Base-by-base conservation (phyloP, 441 rosid species). In the Pelargonium myrrhifolium region DNA sequence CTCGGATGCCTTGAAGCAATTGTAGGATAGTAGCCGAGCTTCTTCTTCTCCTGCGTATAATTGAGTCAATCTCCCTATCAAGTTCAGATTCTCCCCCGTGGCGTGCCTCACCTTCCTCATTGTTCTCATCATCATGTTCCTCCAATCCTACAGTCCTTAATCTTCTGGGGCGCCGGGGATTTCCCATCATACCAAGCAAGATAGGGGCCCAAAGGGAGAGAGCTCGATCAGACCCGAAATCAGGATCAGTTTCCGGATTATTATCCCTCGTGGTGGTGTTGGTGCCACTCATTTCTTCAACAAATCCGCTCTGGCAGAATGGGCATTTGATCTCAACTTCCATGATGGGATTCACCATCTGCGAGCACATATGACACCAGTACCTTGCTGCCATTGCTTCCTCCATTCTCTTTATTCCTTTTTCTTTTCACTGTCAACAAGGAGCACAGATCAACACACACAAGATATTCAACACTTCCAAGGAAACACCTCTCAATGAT, bases 151-250 rank as follows among this genome's bases (percentile, higher is more conserved):
- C 56, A 60, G 83, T 86, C 67, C 92, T 82, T 9, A 75, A 62
- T 77, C 96, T 79, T 70, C 87, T 78, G 31, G 81, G 79, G 22
- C 86, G 81, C 26, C 74, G 83, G 14, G 84, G 76, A 71, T 80
- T 89, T 4, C 87, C 88, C 87, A 89, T 84, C 96, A 92, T 87
- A 7, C 93, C 90, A 18, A 92, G 88, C 75, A 92, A 83, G 73
- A 92, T 70, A 0, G 98, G 92, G 7, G 88, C 92, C 96, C 93
- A 92, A 26, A 92, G 81, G 65, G 96, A 83, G 75, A 88, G 80
- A 4, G 95, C 86, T 35, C 88, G 88, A 17, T 92, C 96, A 3
- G 96, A 84, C 53, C 87, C 86, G 21, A 86, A 70, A 59, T 83
- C 88, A 3, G 87, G 58, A 70, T 87, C 98, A 9, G 78, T 45